phyloP scores from a whole-genome alignment of 164 flowering plant species.

The Nelumbo lutea region DNA sequence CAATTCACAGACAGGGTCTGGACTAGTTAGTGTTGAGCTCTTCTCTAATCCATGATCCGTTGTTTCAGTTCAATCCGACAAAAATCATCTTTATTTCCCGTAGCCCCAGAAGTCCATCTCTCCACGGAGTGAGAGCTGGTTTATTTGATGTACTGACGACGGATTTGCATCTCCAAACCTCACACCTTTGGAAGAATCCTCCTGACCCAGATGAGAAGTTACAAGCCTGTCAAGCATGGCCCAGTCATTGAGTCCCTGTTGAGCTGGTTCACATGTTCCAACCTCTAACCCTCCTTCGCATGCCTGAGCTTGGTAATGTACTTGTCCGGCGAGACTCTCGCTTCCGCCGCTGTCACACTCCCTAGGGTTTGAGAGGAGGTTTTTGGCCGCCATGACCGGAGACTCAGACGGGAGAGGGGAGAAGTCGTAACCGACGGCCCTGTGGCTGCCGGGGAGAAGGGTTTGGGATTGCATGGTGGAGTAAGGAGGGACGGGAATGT shows the following conservation, averaged over 20 bases:
- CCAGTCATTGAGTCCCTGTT: conserved; percentile 51
- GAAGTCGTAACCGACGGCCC: conserved; percentile 29
- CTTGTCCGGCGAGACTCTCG: conserved; percentile 26
- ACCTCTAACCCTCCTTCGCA: conserved; percentile 38
- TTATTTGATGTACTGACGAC: conserved; percentile 35
- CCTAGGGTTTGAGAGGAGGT: conserved; percentile 44
- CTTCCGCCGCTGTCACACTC: conserved; percentile 43
- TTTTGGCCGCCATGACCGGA: conserved; percentile 39
- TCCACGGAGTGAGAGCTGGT: conserved; percentile 55
- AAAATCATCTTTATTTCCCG: conserved; percentile 30
- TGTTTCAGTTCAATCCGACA: not conserved
- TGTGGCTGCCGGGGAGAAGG: conserved; percentile 23
- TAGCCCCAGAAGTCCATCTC: conserved; percentile 92
- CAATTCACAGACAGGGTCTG: not conserved
- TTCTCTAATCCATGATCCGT: not conserved
- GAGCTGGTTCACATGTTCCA: conserved; percentile 33
- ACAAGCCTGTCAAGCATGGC: conserved; percentile 50
- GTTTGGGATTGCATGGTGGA: conserved; percentile 32
- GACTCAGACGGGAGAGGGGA: conserved; percentile 21
- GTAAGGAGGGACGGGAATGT: conserved; percentile 27
- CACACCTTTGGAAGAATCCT: conserved; percentile 30
- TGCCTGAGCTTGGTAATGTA: conserved; percentile 36
- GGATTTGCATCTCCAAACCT: conserved; percentile 34
- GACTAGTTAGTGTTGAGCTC: not conserved
- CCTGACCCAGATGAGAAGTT: conserved; percentile 27